Percentiles rank a stretch among this genome's conserved stretches.
Evolutionary conservation across 2,329 filamentous ascomycete species (phyloP).

Genomic region (Xylaria sp.): DNA sequence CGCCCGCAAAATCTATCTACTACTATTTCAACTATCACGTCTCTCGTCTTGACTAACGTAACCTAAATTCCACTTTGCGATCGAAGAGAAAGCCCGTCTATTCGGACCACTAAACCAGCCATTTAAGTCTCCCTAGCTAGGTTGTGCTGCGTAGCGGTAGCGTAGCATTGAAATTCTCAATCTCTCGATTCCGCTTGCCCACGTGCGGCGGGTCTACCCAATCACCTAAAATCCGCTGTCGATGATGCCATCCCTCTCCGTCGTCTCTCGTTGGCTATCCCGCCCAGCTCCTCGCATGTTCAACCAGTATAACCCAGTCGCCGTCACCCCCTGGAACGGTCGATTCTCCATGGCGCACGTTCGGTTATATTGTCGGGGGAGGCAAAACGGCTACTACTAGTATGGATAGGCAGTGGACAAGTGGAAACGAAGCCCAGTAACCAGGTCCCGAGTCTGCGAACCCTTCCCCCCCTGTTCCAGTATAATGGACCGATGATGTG

Average conservation of each 20-base stretch:
- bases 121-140: neutral
- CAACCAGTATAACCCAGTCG: conserved; percentile 5
- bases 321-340: conserved; percentile 5
- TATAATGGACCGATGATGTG: conserved; percentile 23
- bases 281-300: conserved; percentile 10
- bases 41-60: neutral
- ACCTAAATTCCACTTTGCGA: neutral
- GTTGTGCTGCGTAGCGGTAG: neutral
- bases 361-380: conserved; percentile 3
- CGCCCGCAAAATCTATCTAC: neutral
- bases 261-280: conserved; percentile 36
- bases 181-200: neutral
- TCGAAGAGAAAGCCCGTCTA: neutral
- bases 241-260: conserved; percentile 43
- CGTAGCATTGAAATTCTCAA: no score
- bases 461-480: conserved; percentile 8
- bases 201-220: conserved; percentile 26
- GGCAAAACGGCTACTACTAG: neutral
- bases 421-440: conserved; percentile 10
- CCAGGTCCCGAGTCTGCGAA: conserved; percentile 20
- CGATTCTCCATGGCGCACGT: conserved; percentile 16
- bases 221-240: conserved; percentile 42
- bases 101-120: neutral
- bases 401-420: neutral
- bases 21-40: neutral